Conservation (phyloP, 169 alveolate species). For the Plasmodium reichenowi region DNA sequence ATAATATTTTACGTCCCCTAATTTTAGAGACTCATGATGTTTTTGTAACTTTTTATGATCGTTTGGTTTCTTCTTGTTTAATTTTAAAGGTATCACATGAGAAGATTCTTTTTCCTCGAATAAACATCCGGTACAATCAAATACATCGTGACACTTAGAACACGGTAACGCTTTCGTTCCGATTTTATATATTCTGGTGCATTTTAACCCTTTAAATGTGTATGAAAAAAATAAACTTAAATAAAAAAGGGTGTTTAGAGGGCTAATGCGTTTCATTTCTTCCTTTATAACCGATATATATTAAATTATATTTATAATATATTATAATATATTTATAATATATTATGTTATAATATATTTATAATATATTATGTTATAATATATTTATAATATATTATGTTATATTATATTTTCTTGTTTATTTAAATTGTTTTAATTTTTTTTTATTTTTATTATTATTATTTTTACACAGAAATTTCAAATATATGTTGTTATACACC, state of each 20-base stretch:
- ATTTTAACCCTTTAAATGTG: slow-evolving; percentile 1
- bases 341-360: background rate
- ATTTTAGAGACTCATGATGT: slow-evolving; percentile 60
- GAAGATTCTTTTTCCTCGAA: slow-evolving; percentile 57
- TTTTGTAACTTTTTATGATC: slow-evolving; percentile 49
- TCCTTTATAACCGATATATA: background rate
- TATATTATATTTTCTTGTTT: background rate
- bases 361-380: background rate
- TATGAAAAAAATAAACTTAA: slow-evolving; percentile 8
- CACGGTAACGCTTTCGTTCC: slow-evolving; percentile 52
- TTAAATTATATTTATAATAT: background rate
- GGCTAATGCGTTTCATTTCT: slow-evolving; percentile 10
- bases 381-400: background rate
- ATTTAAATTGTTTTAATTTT: background rate
- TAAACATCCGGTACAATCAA: slow-evolving; percentile 44
- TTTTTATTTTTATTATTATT: background rate
- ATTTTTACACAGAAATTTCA: too few species aligned
- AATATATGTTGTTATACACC: too few species aligned
- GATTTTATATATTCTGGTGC: slow-evolving; percentile 12
- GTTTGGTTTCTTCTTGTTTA: slow-evolving; percentile 14
- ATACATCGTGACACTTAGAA: slow-evolving; percentile 37
- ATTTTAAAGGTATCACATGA: slow-evolving; percentile 47
- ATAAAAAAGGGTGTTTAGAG: slow-evolving; percentile 9
- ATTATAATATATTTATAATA: too few species aligned
- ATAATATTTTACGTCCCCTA: slow-evolving; percentile 61